Evolutionary conservation across 148 eudicot species (phyloP).

Genomic region (Rhododendron ferrugineum): DNA sequence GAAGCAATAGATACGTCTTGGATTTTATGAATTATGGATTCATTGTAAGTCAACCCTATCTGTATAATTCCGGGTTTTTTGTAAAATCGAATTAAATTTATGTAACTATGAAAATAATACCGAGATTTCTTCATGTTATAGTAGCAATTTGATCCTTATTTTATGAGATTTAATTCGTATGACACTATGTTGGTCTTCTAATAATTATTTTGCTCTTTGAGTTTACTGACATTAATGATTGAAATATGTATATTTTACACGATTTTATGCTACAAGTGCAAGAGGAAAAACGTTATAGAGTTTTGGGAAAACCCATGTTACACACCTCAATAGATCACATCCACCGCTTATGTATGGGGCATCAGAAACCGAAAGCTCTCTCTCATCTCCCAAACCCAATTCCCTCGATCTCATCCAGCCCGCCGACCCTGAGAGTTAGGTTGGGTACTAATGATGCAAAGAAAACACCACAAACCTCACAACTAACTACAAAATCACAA

Average conservation of each 20-base stretch:
- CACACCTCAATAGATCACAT: not conserved
- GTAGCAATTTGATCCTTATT: not conserved
- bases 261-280: not conserved
- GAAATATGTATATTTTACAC: not conserved
- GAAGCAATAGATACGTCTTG: not conserved
- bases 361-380: no score
- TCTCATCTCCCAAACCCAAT: no score
- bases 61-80: not conserved
- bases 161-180: not conserved
- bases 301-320: not conserved
- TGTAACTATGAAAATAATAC: not conserved
- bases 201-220: not conserved
- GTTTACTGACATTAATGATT: not conserved
- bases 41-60: no score
- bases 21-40: not conserved
- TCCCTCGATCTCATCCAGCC: no score
- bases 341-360: no score
- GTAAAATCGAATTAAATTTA: not conserved
- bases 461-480: not conserved
- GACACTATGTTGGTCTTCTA: no score
- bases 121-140: not conserved
- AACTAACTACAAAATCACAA: not conserved
- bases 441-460: not conserved
- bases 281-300: not conserved
- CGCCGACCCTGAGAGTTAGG: no score